Percentiles rank a stretch among this genome's conserved stretches.
Conservation (phyloP, 768 basidiomycete species). For the Mycena latifolia region DNA sequence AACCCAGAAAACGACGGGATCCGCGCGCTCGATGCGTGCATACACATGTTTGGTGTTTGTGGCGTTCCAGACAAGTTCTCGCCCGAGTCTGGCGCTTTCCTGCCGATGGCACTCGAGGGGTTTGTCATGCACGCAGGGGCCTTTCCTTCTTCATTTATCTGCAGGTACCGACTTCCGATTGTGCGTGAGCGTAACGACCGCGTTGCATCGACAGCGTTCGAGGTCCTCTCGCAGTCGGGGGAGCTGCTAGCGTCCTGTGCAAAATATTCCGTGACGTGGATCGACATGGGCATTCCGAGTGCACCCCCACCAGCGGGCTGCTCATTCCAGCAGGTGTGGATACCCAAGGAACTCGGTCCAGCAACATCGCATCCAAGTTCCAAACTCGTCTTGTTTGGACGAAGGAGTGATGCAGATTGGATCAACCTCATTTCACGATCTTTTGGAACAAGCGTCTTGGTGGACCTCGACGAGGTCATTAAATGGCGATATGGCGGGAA, state of each 20-base stretch:
- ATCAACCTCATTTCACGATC: too few species aligned
- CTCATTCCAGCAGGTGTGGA: constrained; percentile 22
- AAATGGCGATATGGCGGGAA: background rate
- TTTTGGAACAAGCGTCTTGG: background rate
- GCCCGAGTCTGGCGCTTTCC: constrained; percentile 42
- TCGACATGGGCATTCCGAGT: constrained; percentile 34
- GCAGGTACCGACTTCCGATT: constrained; percentile 49
- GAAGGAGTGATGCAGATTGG: background rate
- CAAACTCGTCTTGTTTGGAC: constrained; percentile 6
- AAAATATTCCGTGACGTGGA: constrained; percentile 50
- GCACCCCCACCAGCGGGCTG: background rate
- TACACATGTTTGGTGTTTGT: constrained; percentile 49
- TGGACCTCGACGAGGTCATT: background rate
- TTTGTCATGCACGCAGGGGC: constrained; percentile 41
- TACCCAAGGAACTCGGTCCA: background rate
- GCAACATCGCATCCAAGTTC: background rate
- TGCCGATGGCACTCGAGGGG: constrained; percentile 49
- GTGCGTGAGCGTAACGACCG: constrained; percentile 43
- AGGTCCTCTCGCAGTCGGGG: constrained; percentile 45
- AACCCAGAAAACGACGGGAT: constrained; percentile 45
- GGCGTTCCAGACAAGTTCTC: constrained; percentile 36
- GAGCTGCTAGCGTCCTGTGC: constrained; percentile 46
- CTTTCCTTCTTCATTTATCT: constrained; percentile 47
- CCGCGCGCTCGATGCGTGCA: constrained; percentile 50
- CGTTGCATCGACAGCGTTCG: constrained; percentile 44